Evolutionary conservation across 2,329 filamentous ascomycete genomes (phyloP), one percentile per base, ranked within the genome.

Genomic region (Beauveria bassiana): DNA sequence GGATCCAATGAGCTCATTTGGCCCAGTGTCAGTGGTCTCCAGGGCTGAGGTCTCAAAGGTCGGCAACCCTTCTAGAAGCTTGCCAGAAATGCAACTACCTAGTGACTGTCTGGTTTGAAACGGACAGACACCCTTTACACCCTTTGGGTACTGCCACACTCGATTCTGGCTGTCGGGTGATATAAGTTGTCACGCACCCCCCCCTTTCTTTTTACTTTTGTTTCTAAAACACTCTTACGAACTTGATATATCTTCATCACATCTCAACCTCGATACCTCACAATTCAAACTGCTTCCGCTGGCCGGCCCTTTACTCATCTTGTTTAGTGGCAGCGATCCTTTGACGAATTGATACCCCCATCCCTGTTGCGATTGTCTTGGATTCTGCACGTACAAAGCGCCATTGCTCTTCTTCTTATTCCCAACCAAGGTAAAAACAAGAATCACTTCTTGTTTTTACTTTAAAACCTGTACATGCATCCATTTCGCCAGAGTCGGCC

Each of bases 401-500:
- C 16, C 9, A 6, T 42, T 46, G 42, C 20, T 46, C 10, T 46
- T 18, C n/a, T 10, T 22, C 20, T 12, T 46, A 12, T 22, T 20
- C 45, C 45, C 45, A 43, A 18, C 16, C 42, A 20, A 18, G 42
- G 3, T 10, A 34, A 53, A 53, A 59, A 24, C 49, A 59, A 59
- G 47, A 52, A 31, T 50, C 14, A 10, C 28, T 53, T 59, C 47
- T 60, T 60, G 47, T 60, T 60, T 53, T 46, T 26, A 46, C 38
- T 40, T 40, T 9, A 20, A 26, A 7, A 42, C 38, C 40, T 45
- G 52, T 61, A 56, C 45, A 61, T 61, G 59, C 52, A 50, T 56
- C 26, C 51, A n/a, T 56, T 56, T 16, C 59, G 59, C 52, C 59
- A 61, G 22, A 61, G 52, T 46, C 51, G 50, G 42, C 59, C 51